Evolutionary conservation across 2,329 filamentous ascomycete genomes (phyloP).

Genomic region (Penicillium sp.): DNA sequence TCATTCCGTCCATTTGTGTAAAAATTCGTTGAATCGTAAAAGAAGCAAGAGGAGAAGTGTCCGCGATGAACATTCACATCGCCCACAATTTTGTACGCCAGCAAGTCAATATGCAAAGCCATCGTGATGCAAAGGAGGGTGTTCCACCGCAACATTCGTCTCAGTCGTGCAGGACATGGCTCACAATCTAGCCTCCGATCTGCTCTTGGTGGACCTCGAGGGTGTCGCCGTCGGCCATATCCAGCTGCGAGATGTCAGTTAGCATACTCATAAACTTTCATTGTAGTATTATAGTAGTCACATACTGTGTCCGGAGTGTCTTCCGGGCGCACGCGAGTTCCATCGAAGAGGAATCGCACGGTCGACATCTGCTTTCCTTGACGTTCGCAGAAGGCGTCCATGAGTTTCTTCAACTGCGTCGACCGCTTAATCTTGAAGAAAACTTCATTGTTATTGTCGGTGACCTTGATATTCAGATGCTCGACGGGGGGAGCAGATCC

Average conservation of each 20-base stretch:
- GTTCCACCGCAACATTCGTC: neutral
- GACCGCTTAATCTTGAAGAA: constrained; percentile 99
- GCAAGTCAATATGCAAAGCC: neutral
- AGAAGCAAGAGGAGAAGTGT: constrained; percentile 17
- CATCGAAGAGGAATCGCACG: constrained; percentile 94
- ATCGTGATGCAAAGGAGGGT: neutral
- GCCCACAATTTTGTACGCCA: neutral
- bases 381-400: constrained; percentile 96
- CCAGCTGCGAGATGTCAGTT: constrained; percentile 65
- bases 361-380: constrained; percentile 85
- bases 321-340: constrained; percentile 83
- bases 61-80: constrained; percentile 6
- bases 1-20: constrained; percentile 15
- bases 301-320: constrained; percentile 92
- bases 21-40: constrained; percentile 29
- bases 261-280: neutral
- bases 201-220: constrained; percentile 98
- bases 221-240: constrained; percentile 95
- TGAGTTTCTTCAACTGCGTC: constrained; percentile 94
- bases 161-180: neutral
- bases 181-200: constrained; percentile 69
- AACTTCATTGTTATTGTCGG: constrained; percentile 98
- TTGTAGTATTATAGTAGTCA: constrained; percentile 27
- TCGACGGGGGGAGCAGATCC: constrained; percentile 58
- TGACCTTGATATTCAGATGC: constrained; percentile 99